Evolutionary conservation across 495 filamentous ascomycete species (phyloP), one percentile per base, ranked within the genome.

Genomic region (Monascus purpureus): DNA sequence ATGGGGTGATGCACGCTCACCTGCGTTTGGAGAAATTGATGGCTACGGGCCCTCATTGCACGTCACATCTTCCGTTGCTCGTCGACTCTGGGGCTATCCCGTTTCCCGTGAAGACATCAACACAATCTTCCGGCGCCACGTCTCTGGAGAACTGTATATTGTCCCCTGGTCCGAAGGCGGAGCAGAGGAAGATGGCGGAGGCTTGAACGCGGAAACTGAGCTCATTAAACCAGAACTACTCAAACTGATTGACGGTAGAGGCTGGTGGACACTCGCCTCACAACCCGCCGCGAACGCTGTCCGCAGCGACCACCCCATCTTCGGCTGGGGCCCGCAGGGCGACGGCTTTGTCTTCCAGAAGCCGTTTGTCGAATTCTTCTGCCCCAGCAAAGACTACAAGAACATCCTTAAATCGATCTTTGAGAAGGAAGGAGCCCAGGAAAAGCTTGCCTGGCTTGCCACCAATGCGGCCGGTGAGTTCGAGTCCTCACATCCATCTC

Each of bases 301-400:
- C 4, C 69, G 67, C 23, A 84, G 76, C 36, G 68, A 69, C 33
- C 73, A 97, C 52, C 53, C 65, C n/a, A 65, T 80, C 32, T 93
- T 93, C 51, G 90, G 90, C 35, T 97, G 90, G 90, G 90, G 90
- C 8, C 90, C 90, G 0, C 73, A 71, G 25, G 75, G 85, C 40
- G 57, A 64, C 23, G 90, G 90, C 2, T 96, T 92, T 52, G 84
- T 96, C 31, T 97, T 94, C 64, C 90, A 97, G 45, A 97, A 97
- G 55, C 77, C 90, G 0, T 97, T 97, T 50, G 85, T 97, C 24
- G 90, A 97, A 54, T 82, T 95, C 61, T 96, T 96, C 63, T 55
- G 87, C 26, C 74, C 87, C 0, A 53, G 57, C 2, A 46, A 57
- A 0, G 80, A 86, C 52, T 95, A 82, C 74, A 50, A 59, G 11